Evolutionary conservation across 495 filamentous ascomycete genomes (phyloP), one percentile per base, ranked within the genome.

Genomic region (Aspergillus incahuasiensis): DNA sequence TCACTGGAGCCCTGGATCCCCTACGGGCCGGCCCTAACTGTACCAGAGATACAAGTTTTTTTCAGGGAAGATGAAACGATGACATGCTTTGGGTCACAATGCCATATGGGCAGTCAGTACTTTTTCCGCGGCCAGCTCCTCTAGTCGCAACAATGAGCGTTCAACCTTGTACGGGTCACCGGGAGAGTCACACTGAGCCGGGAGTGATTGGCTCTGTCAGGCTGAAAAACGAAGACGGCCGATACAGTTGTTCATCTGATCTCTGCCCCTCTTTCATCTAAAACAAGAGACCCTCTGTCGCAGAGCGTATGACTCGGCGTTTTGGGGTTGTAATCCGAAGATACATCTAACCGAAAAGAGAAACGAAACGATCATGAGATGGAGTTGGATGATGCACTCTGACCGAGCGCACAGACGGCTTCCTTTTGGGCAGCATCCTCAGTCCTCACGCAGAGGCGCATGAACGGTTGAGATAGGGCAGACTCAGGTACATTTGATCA

Each of bases 211-310:
- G 54, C 22, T 18, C 28, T 39, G 30, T 3, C 38, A 22, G 52
- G n/a, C 46, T 47, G 30, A 46, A 8, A 56, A 24, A 20, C 39
- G 38, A 24, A 41, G 28, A 54, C 34, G 32, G 52, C 44, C 48
- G 24, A 54, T 56, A 56, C 38, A 53, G 52, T 34, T 49, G 60
- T 60, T 59, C 63, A 65, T 68, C 63, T 68, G 65, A 65, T 63
- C 63, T 56, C 35, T 57, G 57, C 55, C 50, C 58, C 58, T 57
- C 56, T 21, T 50, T 50, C 32, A 21, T 39, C 48, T 25, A 11
- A 40, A 34, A 50, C 28, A 50, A 11, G 34, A 16, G 34, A n/a
- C 48, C 25, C 34, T 50, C 20, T 19, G 32, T 34, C 16, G 21
- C 47, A 20, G 21, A 39, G 19, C 48, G 48, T 50, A 50, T 49